Base-by-base conservation (phyloP, 2,329 filamentous ascomycete genomes). In the Sarocladiaceae sp. region DNA sequence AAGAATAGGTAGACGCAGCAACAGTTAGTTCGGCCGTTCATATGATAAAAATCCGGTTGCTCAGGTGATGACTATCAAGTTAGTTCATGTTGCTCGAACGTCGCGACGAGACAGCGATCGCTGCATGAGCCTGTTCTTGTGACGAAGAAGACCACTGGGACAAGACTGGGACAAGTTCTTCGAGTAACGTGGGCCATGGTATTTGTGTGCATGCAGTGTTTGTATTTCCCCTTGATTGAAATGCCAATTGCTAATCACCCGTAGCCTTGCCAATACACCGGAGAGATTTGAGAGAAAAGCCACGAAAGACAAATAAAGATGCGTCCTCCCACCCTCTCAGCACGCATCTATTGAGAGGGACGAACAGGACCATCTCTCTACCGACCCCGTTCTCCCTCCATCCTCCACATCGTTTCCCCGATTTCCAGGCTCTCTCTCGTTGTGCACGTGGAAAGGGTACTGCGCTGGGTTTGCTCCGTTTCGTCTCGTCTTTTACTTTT, bases 201-300 rank as follows among this genome's bases (percentile, higher is more conserved):
- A 42, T 48, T 48, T n/a, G n/a, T n/a, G 44, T 50, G 47, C 47
- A 50, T 50, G 47, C 33, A 50, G 47, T 33, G 29, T 33, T 50
- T 50, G 50, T 55, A 33, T 40, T 50, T 50, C 50, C 50, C 53
- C 52, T 25, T 26, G 29, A 51, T 53, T 53, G 48, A 55, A 42
- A 50, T 39, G 46, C 53, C 53, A 53, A 28, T 48, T 55, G 53
- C 53, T 55, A 52, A 51, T 54, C 53, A 46, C 53, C 47, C 33
- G 20, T 50, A 54, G 53, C 53, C 53, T 47, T 54, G 50, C 53
- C 53, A 50, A 37, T 54, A 54, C 53, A 54, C 53, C 53, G 47
- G 50, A 52, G 47, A 50, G 47, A 37, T 46, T 28, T 31, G 46
- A 48, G 51, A 29, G 29, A 54, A 52, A 52, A 54, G 53, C 53